Conservation (phyloP, 495 filamentous ascomycete species). For the Neurospora sp. region DNA sequence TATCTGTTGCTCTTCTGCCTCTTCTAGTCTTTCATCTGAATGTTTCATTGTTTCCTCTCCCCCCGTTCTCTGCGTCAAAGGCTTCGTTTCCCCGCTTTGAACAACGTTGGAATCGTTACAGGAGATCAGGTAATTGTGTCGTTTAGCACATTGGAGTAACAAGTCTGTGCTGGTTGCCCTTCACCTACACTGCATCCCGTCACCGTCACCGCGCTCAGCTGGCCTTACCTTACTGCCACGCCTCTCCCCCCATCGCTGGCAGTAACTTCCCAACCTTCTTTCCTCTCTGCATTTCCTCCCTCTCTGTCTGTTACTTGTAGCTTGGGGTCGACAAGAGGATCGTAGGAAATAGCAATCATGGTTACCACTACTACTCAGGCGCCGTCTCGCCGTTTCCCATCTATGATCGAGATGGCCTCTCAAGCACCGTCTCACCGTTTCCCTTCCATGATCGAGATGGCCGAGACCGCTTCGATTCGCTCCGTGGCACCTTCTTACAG, state of each 20-base stretch:
- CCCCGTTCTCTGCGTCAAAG: neutral
- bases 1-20: neutral
- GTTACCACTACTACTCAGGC: neutral
- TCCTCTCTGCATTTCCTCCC: neutral
- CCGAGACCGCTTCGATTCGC: constrained; percentile 40
- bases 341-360: neutral
- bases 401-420: neutral
- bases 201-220: neutral
- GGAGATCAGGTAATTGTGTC: neutral
- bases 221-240: neutral
- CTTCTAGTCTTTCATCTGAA: neutral
- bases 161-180: neutral
- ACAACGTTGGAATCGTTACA: neutral
- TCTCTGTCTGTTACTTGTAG: neutral
- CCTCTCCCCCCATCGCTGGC: neutral
- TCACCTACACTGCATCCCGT: neutral
- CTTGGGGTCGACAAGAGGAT: neutral
- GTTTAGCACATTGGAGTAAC: neutral
- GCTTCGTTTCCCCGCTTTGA: neutral
- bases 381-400: neutral
- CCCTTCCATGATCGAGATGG: neutral
- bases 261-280: neutral
- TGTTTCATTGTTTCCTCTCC: constrained; percentile 1
- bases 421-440: neutral
- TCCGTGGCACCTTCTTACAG: constrained; percentile 45